These are phyloP conservation scores for Pseudocercospora crystallina DNA, from an alignment of 2,329 filamentous ascomycete species.

Conservation along the genomic window DNA sequence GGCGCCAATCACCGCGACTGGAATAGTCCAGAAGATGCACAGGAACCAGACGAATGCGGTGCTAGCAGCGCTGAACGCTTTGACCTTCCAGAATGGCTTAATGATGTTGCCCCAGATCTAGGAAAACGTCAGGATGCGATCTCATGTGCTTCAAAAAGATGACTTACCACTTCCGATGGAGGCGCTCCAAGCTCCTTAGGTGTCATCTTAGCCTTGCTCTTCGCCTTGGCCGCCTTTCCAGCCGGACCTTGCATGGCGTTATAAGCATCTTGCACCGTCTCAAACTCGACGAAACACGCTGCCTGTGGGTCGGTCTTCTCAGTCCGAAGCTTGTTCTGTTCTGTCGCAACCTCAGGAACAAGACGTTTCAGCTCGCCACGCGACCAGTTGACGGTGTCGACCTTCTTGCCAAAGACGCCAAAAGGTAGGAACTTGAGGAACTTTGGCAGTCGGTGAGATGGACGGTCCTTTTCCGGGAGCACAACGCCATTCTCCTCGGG, in stretches of 20 bases:
- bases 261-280: constrained; percentile 76
- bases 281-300: constrained; percentile 86
- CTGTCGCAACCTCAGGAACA: constrained; percentile 66
- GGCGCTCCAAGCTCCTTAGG: constrained; percentile 43
- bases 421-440: constrained; percentile 58
- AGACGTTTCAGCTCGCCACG: constrained; percentile 72
- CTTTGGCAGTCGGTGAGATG: constrained; percentile 62
- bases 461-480: constrained; percentile 59
- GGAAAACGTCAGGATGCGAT: too few species aligned
- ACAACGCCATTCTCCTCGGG: constrained; percentile 35
- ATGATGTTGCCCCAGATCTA: constrained; percentile 45
- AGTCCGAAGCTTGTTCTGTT: constrained; percentile 65
- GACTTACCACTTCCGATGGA: constrained; percentile 35
- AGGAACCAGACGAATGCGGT: constrained; percentile 42
- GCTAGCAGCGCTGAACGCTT: constrained; percentile 33
- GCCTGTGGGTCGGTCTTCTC: constrained; percentile 67
- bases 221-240: constrained; percentile 11
- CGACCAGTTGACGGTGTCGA: constrained; percentile 88
- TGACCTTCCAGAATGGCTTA: constrained; percentile 36
- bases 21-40: constrained; percentile 49
- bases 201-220: constrained; percentile 34
- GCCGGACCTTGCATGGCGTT: constrained; percentile 64
- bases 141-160: too few species aligned
- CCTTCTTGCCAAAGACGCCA: constrained; percentile 71
- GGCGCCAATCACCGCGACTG: constrained; percentile 45